These are phyloP conservation scores for Populus ilicifolia DNA, from an alignment of 345 rosid genomes.

Conservation along the genomic window DNA sequence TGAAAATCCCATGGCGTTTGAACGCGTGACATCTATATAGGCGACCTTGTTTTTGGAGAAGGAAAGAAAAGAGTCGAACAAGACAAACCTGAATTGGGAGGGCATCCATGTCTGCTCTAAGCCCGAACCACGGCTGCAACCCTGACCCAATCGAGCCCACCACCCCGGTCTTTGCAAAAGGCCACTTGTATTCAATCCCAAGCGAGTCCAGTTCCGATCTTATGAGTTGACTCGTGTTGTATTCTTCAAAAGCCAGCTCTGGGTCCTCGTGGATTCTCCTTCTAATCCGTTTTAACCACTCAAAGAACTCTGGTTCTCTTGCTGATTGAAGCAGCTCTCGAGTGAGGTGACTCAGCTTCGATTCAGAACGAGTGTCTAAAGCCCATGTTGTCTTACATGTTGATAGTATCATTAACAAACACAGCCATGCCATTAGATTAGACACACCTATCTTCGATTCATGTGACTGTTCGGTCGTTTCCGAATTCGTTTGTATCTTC, in stretches of 20 bases:
- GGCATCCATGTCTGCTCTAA: slow-evolving; percentile 61
- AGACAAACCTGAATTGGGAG: slow-evolving; percentile 43
- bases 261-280: slow-evolving; percentile 51
- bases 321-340: slow-evolving; percentile 32
- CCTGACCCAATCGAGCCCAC: slow-evolving; percentile 48
- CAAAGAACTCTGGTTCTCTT: slow-evolving; percentile 36
- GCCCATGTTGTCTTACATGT: background rate
- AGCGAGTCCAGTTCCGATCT: slow-evolving; percentile 39
- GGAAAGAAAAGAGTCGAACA: background rate
- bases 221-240: slow-evolving; percentile 36
- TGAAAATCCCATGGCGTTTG: too few species aligned
- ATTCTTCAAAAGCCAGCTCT: slow-evolving; percentile 45
- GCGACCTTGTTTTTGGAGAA: too few species aligned
- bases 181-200: slow-evolving; percentile 45
- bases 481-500: too few species aligned
- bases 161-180: slow-evolving; percentile 46
- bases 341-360: slow-evolving; percentile 19
- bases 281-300: slow-evolving; percentile 38
- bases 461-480: too few species aligned
- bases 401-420: background rate
- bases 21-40: too few species aligned
- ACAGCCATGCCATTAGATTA: slow-evolving; percentile 2
- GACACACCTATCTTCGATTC: too few species aligned
- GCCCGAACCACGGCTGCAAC: slow-evolving; percentile 43
- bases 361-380: background rate